Evolutionary conservation across 345 rosid genomes (phyloP).

Genomic region (Populus simonii): DNA sequence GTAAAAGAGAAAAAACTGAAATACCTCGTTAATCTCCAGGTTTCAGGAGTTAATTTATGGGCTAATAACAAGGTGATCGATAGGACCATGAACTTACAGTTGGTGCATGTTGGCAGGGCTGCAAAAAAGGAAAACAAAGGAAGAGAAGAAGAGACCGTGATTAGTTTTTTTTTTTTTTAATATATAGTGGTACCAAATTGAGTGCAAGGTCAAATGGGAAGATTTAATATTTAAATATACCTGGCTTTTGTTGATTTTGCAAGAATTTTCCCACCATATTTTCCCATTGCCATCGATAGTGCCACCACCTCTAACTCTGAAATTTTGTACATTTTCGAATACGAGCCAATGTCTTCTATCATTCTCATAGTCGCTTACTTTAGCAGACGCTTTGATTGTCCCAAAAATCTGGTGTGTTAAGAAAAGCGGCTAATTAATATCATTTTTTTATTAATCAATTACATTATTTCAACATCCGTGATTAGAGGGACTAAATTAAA

Average conservation of each 20-base stretch:
- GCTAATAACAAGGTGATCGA: neutral
- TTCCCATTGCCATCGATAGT: slow-evolving; percentile 75
- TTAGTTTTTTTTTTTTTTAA: neutral
- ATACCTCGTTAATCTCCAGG: no score
- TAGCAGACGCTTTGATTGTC: slow-evolving; percentile 56
- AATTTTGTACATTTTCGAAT: slow-evolving; percentile 47
- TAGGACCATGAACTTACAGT: slow-evolving; percentile 47
- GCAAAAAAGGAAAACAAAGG: slow-evolving; percentile 17
- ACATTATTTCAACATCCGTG: neutral
- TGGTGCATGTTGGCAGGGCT: slow-evolving; percentile 84
- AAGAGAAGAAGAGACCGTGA: neutral
- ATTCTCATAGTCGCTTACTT: slow-evolving; percentile 43
- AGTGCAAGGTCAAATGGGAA: neutral
- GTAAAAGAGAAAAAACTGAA: no score
- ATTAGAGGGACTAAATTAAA: no score
- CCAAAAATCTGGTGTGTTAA: slow-evolving; percentile 51
- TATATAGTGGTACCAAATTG: neutral
- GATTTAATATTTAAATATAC: slow-evolving; percentile 31
- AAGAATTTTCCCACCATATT: slow-evolving; percentile 82
- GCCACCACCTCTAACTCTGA: slow-evolving; percentile 82
- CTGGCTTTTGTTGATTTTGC: slow-evolving; percentile 67
- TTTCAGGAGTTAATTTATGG: neutral
- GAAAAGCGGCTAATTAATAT: neutral
- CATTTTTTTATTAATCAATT: no score
- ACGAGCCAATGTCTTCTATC: slow-evolving; percentile 56